Evolutionary conservation across 441 rosid genomes (phyloP), one percentile per base, ranked within the genome.

Genomic region (Eruca vesicaria): DNA sequence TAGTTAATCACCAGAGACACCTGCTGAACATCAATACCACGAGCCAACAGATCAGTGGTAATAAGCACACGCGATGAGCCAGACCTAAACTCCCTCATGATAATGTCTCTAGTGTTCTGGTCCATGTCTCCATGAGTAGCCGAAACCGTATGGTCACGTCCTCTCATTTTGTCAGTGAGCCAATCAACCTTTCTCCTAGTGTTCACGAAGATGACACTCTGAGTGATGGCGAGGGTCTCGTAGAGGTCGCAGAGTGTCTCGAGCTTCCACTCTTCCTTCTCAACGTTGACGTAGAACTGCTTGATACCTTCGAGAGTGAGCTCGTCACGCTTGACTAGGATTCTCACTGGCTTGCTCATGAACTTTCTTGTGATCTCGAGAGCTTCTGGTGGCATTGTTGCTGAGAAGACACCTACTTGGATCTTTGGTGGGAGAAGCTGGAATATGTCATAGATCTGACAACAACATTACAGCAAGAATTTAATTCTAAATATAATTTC

Each of bases 261-360:
- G 1, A 91, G 90, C 82, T 91, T 89, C 95, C 91, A 91, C n/a
- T 89, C 95, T 73, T 91, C 97, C 81, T 89, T 85, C 16, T 91
- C 95, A 0, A 88, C 88, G 28, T 89, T 88, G 21, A 91, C 97
- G 60, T 89, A 72, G 68, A 89, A 91, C 79, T 91, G 95, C 84
- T 91, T 85, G 79, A 85, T 85, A 82, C 88, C 88, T 70, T 85
- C 88, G 10, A 81, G 83, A 36, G 88, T 85, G n/a, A 85, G 88
- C 74, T 85, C 88, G n/a, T 85, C 88, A 75, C 87, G 82, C 64
- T 79, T 79, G 56, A 79, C 82, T 55, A 79, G 11, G 68, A 79
- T 79, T 63, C 82, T 76, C 75, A 80, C 83, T 29, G 83, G 83
- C 69, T 80, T 80, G 78, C 74, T 80, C 83, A 80, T 80, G 75